Conservation (phyloP, 2,329 filamentous ascomycete species). For the Lachnellula suecica region DNA sequence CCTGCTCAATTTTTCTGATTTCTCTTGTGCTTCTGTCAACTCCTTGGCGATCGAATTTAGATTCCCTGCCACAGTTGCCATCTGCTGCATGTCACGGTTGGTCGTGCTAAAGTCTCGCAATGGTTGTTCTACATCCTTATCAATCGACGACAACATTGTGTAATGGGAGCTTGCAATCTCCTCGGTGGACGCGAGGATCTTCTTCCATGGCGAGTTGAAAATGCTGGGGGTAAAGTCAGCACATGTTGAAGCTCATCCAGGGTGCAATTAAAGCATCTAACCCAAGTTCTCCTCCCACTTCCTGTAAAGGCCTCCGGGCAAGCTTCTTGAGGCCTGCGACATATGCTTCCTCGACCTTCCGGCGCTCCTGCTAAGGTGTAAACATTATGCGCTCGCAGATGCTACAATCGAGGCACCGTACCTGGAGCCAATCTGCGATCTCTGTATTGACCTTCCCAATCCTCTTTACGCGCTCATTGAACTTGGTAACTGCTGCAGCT, state of each 20-base stretch:
- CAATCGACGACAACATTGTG: constrained; percentile 76
- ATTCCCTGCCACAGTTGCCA: constrained; percentile 80
- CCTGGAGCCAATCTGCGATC: constrained; percentile 96
- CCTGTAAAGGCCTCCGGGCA: constrained; percentile 69
- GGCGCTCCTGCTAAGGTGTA: constrained; percentile 69
- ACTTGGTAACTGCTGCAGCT: constrained; percentile 73
- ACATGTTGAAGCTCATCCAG: background rate
- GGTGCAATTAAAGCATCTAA: constrained; percentile 45
- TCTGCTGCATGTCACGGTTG: constrained; percentile 74
- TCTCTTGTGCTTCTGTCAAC: constrained; percentile 79
- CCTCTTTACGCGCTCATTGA: constrained; percentile 85
- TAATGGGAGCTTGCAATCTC: constrained; percentile 82
- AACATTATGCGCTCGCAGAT: constrained; percentile 15
- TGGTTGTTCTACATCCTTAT: constrained; percentile 82
- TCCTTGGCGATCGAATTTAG: constrained; percentile 79
- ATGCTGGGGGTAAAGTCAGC: constrained; percentile 57
- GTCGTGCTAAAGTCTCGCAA: constrained; percentile 72
- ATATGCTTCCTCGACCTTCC: constrained; percentile 88
- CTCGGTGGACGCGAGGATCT: constrained; percentile 77
- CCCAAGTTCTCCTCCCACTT: constrained; percentile 81
- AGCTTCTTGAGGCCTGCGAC: constrained; percentile 80
- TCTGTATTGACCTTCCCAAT: constrained; percentile 85
- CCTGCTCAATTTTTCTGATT: constrained; percentile 77
- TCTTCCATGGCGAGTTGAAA: constrained; percentile 88
- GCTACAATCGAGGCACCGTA: constrained; percentile 39